Percentiles rank a stretch among this genome's conserved stretches.
Evolutionary conservation across 768 basidiomycete genomes (phyloP).

Genomic region (Lactarius psammicola): DNA sequence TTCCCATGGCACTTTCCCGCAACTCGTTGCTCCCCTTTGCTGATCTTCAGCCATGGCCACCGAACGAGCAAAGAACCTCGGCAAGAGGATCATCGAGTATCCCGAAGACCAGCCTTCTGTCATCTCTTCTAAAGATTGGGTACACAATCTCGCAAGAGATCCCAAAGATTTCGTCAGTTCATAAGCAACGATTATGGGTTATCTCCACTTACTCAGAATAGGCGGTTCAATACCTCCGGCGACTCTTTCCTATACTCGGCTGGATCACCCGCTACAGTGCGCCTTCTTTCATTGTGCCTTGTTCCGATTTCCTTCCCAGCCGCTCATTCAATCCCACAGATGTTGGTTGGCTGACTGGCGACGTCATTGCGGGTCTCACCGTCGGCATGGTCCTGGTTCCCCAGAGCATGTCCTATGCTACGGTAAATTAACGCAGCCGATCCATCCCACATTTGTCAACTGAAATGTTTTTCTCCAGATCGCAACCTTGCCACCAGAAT

Average conservation of each 20-base stretch:
- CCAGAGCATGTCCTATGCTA: slow-evolving; percentile 88
- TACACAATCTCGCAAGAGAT: slow-evolving; percentile 41
- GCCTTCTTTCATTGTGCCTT: slow-evolving; percentile 30
- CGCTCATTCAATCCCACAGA: slow-evolving; percentile 25
- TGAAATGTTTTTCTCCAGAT: slow-evolving; percentile 46
- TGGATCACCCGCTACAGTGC: slow-evolving; percentile 89
- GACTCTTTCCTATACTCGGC: slow-evolving; percentile 79
- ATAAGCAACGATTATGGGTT: background rate
- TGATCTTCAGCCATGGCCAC: slow-evolving; percentile 37
- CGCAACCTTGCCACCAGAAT: slow-evolving; percentile 81
- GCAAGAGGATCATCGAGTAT: slow-evolving; percentile 58
- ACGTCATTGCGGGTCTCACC: slow-evolving; percentile 87
- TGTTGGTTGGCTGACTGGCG: slow-evolving; percentile 77
- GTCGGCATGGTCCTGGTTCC: slow-evolving; percentile 96
- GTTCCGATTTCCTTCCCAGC: background rate
- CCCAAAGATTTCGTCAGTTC: slow-evolving; percentile 52
- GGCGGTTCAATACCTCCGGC: slow-evolving; percentile 60
- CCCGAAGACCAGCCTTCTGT: slow-evolving; percentile 60
- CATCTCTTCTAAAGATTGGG: slow-evolving; percentile 58
- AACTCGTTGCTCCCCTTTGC: background rate
- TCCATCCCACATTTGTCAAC: background rate
- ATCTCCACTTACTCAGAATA: slow-evolving; percentile 34
- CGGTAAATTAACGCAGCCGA: slow-evolving; percentile 40
- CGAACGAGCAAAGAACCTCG: slow-evolving; percentile 43
- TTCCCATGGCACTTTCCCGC: background rate